phyloP scores from a whole-genome alignment of 208 protist species.

The Trypanosoma scelopori region DNA sequence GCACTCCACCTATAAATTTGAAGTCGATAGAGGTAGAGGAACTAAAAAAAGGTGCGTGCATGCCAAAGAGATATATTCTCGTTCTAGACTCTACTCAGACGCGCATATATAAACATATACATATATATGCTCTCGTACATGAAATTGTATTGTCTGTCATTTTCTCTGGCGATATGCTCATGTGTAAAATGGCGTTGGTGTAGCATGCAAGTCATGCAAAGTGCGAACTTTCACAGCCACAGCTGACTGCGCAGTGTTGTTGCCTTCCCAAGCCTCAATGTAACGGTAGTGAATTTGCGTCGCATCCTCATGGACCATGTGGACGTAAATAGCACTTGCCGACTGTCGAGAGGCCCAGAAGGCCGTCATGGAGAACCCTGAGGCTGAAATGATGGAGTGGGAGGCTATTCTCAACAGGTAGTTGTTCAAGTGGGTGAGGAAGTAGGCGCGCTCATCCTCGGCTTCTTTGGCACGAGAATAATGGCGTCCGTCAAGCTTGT shows the following conservation, averaged over 20 bases:
- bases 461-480: not conserved
- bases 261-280: not conserved
- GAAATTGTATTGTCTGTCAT: too few relatives aligned
- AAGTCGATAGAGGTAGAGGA: too few relatives aligned
- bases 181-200: conserved; percentile 7
- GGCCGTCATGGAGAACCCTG: conserved; percentile 29
- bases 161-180: too few relatives aligned
- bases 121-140: not conserved
- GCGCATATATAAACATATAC: conserved; percentile 4
- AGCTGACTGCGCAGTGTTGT: not conserved
- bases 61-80: too few relatives aligned
- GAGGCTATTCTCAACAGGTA: conserved; percentile 19
- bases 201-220: not conserved
- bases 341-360: conserved; percentile 24
- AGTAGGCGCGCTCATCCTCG: conserved; percentile 10
- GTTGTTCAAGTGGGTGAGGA: conserved; percentile 24
- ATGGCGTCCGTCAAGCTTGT: conserved; percentile 6
- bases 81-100: too few relatives aligned
- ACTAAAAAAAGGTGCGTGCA: too few relatives aligned
- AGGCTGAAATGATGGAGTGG: conserved; percentile 27
- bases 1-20: too few relatives aligned
- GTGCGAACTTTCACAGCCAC: not conserved
- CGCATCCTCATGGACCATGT: conserved; percentile 6
- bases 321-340: conserved; percentile 27
- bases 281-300: conserved; percentile 29